Evolutionary conservation across 345 rosid species (phyloP), one percentile per base, ranked within the genome.

Genomic region (Moricandia moricandioides): DNA sequence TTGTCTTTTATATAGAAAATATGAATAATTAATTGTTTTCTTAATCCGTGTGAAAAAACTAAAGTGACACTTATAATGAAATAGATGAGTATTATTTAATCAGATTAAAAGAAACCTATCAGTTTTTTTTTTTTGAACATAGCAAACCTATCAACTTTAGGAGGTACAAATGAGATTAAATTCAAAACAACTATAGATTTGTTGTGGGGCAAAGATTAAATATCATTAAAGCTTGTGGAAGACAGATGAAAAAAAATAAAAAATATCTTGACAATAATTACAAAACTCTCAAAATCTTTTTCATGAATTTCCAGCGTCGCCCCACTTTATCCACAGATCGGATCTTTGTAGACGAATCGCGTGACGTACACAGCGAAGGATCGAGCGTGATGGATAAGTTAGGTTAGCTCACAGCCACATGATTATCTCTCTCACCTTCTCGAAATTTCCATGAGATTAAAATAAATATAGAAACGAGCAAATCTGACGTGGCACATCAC

Each of bases 321-420:
- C 65, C 61, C 67, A 59, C 60, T 13, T 57, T 45, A 56, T 45
- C 61, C 67, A 67, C 67, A 60, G 7, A 62, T 62, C n/a, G 49
- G 57, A 57, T 29, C 43, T 9, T 66, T 31, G 17, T 4, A 17
- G 6, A 57, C 62, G 29, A 40, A 10, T 30, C 76, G 71, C 76
- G 76, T 77, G 55, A 26, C 5, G 12, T 7, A 17, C 54, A 76
- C 58, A 1, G 1, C 8, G 2, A 14, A 24, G 8, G 2, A 45
- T 3, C 66, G 71, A 52, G 75, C 27, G 71, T 70, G 80, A 56
- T 27, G 7, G 51, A 1, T 33, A 3, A n/a, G 3, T 62, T 31
- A 29, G 27, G 59, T 34, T 40, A 65, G 29, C 76, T 85, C 83
- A 78, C 77, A 81, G 87, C 93, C 93, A 85, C 90, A 79, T 80